These are phyloP conservation scores for Arthroderma uncinatum DNA, from an alignment of 2,329 filamentous ascomycete species.

Conservation along the genomic window DNA sequence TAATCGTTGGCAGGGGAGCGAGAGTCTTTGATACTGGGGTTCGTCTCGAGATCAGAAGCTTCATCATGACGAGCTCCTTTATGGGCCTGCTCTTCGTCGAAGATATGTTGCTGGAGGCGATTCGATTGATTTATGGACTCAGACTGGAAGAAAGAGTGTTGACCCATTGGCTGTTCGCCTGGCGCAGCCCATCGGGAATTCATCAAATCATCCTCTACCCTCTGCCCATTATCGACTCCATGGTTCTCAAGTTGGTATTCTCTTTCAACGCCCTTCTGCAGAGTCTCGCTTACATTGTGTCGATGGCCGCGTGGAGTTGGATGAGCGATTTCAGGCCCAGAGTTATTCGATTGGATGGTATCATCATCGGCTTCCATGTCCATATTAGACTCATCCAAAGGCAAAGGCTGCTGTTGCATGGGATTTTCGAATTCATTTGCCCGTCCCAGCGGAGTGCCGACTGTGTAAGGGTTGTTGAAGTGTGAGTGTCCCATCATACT, in stretches of 20 bases:
- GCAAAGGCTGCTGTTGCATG: constrained; percentile 17
- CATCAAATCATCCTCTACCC: constrained; percentile 22
- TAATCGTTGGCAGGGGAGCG: constrained; percentile 29
- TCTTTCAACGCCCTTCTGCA: constrained; percentile 76
- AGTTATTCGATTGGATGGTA: constrained; percentile 11
- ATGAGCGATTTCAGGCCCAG: constrained; percentile 42
- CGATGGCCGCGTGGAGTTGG: constrained; percentile 51
- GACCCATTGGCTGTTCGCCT: constrained; percentile 20
- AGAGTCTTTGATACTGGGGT: constrained; percentile 53
- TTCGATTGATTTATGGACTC: constrained; percentile 17
- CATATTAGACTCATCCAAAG: constrained; percentile 8
- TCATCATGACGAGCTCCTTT: constrained; percentile 35
- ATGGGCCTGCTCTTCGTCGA: constrained; percentile 21
- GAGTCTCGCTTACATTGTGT: constrained; percentile 63
- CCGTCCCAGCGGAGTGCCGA: constrained; percentile 17
- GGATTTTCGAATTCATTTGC: constrained; percentile 7
- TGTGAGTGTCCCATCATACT: background rate
- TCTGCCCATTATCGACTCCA: constrained; percentile 64
- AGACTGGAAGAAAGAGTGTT: constrained; percentile 12
- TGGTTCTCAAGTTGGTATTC: constrained; percentile 77
- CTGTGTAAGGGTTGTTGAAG: background rate
- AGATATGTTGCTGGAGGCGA: constrained; percentile 27
- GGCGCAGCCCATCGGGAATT: constrained; percentile 30
- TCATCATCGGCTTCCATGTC: constrained; percentile 11
- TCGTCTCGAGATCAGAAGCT: constrained; percentile 58